phyloP scores from a whole-genome alignment of 345 rosid species.

The Acer campestre region DNA sequence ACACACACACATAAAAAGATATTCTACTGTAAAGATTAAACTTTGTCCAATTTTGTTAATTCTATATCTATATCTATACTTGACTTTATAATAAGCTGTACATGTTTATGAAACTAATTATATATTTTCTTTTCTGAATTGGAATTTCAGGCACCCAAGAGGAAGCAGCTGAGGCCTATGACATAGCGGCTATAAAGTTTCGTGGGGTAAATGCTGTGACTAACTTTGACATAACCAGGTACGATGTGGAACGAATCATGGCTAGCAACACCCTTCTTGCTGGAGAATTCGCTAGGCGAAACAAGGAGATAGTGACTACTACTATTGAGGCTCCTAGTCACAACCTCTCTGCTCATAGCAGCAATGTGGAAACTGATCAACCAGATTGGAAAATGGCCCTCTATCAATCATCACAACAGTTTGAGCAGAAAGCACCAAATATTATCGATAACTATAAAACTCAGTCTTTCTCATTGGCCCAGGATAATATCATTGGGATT shows the following conservation, averaged over 20 bases:
- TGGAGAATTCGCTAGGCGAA: slow-evolving; percentile 73
- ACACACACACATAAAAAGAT: background rate
- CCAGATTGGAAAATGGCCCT: slow-evolving; percentile 45
- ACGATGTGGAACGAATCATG: slow-evolving; percentile 83
- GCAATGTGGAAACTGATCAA: slow-evolving; percentile 18
- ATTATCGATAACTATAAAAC: slow-evolving; percentile 26
- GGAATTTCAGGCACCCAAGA: slow-evolving; percentile 81
- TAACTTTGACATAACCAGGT: slow-evolving; percentile 80
- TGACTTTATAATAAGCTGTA: background rate
- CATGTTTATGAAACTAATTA: background rate
- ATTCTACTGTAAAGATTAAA: background rate
- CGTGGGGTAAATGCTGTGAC: slow-evolving; percentile 93
- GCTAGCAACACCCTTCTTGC: slow-evolving; percentile 79
- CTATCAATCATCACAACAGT: slow-evolving; percentile 42
- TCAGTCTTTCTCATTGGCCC: slow-evolving; percentile 35
- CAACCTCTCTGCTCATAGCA: slow-evolving; percentile 23
- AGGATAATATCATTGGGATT: slow-evolving; percentile 31
- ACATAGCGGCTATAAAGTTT: slow-evolving; percentile 90
- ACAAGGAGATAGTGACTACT: slow-evolving; percentile 40
- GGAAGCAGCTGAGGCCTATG: slow-evolving; percentile 98
- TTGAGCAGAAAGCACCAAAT: slow-evolving; percentile 29
- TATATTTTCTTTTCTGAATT: background rate
- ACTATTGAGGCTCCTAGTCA: slow-evolving; percentile 23
- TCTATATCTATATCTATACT: background rate
- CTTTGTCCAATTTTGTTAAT: background rate